phyloP scores from a whole-genome alignment of 23 red algal genomes.

The Gracilaria gracilis region DNA sequence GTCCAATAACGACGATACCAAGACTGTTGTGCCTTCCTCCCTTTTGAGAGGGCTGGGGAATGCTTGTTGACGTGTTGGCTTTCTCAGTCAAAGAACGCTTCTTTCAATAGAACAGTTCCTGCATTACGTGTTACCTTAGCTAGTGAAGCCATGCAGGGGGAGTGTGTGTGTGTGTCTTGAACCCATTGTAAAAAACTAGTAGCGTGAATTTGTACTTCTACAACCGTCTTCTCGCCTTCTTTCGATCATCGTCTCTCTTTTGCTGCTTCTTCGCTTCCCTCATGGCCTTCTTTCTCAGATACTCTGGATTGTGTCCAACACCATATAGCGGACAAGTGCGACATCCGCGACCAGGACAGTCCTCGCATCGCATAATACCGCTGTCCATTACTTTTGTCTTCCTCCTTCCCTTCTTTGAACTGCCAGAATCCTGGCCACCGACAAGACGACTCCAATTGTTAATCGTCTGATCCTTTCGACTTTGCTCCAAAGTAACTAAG shows the following conservation, averaged over 20 bases:
- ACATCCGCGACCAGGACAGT: slow-evolving; percentile 85
- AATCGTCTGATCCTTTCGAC: slow-evolving; percentile 74
- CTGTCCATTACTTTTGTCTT: slow-evolving; percentile 73
- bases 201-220: neutral
- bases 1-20: no score
- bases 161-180: no score
- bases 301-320: slow-evolving; percentile 85
- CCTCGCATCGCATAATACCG: slow-evolving; percentile 74
- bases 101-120: no score
- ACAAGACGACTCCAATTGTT: slow-evolving; percentile 84
- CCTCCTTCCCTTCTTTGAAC: slow-evolving; percentile 33
- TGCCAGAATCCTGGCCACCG: slow-evolving; percentile 45
- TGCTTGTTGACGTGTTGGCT: no score
- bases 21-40: no score
- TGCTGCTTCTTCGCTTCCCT: neutral
- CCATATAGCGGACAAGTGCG: slow-evolving; percentile 80
- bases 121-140: no score
- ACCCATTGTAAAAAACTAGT: no score
- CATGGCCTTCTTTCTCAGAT: slow-evolving; percentile 59
- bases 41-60: no score
- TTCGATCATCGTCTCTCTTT: slow-evolving; percentile 7
- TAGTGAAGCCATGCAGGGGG: no score
- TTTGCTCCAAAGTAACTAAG: slow-evolving; percentile 77
- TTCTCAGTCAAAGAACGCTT: no score
- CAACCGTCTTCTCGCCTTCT: slow-evolving; percentile 12